Base-by-base conservation (phyloP, 2,329 filamentous ascomycete genomes). In the Hypocrella siamensis region DNA sequence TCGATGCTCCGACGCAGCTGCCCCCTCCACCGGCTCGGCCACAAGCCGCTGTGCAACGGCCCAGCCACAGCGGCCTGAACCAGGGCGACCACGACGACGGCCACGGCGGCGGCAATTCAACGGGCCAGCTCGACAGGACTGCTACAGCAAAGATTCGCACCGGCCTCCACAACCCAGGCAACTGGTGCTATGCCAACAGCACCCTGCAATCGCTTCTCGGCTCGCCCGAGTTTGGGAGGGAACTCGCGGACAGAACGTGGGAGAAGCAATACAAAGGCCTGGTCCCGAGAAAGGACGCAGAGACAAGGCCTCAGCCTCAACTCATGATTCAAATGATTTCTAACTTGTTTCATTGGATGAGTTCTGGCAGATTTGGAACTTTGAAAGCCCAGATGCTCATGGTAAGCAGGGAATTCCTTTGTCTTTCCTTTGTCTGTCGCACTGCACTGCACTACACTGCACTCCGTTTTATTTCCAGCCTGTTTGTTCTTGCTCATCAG, bases 181-280 rank as follows among this genome's bases (percentile, higher is more conserved):
- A 79, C 29, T 86, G 80, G 41, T 94, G 88, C 51, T 94, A 93
- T 48, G 85, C 90, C 63, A 94, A 93, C 53, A 78, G 83, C n/a
- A 77, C 78, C 0, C 62, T 96, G 17, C 88, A 96, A 53, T 80
- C 79, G 37, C 59, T 94, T 14, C 79, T 81, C 36, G 78, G 76
- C 2, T 88, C 85, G 1, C 48, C 70, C 47, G 55, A 72, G 56
- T 67, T 93, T 67, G 60, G 70, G 56, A 49, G 74, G 57, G 60
- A 78, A 60, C 47, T 79, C 48, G 46, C 82, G 55, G 56, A 69
- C 49, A 52, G 52, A 48, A 45, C 67, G 54, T 65, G 70, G 79
- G 42, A 72, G 62, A 46, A 64, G 58, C 46, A 70, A 62, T 61
- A 84, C 64, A 71, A 75, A 66, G 30, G 30, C 15, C 22, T 29